Conservation (phyloP, 371 early-diverging fungal genomes). For the Zancudomyces culisetae region DNA sequence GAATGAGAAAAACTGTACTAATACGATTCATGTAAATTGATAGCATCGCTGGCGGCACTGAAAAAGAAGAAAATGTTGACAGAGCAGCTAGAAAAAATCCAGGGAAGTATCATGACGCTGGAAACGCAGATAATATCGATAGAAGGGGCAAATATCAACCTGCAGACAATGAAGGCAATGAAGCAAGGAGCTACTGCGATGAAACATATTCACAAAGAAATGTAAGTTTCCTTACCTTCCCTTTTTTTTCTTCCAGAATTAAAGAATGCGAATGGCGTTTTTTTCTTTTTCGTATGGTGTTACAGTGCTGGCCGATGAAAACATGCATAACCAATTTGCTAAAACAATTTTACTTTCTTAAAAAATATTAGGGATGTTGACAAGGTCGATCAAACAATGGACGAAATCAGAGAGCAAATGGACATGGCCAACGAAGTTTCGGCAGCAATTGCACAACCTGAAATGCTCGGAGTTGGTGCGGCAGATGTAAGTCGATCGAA, state of each 20-base stretch:
- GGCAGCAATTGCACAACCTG: conserved; percentile 80
- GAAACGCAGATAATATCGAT: conserved; percentile 92
- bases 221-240: conserved; percentile 25
- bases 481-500: not conserved
- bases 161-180: conserved; percentile 93
- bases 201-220: conserved; percentile 80
- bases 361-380: conserved; percentile 49
- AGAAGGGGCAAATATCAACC: conserved; percentile 87
- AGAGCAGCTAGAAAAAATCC: conserved; percentile 68
- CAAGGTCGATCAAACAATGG: conserved; percentile 91
- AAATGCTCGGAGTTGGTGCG: conserved; percentile 31
- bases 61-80: conserved; percentile 84
- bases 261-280: too few species aligned
- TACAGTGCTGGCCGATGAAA: too few species aligned
- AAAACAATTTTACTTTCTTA: too few species aligned
- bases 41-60: conserved; percentile 80
- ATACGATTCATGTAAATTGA: not conserved
- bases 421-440: conserved; percentile 87
- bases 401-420: conserved; percentile 94
- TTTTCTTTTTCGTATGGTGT: too few species aligned
- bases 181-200: conserved; percentile 81
- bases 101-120: conserved; percentile 74
- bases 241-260: too few species aligned
- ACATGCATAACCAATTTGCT: too few species aligned
- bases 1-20: not conserved